A percentile compares a stretch with the other conserved stretches of the same genome.
Conservation (phyloP, 2,329 filamentous ascomycete genomes). For the Tolypocladium paradoxum region DNA sequence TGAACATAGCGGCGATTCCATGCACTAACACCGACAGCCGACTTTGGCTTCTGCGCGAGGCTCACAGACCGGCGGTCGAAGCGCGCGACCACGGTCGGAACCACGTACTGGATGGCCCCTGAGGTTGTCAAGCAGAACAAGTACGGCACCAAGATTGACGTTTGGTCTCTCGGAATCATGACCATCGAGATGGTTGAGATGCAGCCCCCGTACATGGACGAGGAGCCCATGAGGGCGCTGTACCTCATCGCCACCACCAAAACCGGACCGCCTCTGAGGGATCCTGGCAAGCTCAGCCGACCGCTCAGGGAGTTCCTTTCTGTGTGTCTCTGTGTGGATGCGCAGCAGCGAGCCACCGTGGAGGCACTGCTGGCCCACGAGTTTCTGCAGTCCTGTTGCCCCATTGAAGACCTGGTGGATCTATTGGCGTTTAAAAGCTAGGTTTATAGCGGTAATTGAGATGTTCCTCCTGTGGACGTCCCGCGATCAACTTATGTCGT, state of each 20-base stretch:
- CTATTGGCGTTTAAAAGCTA: conserved; percentile 70
- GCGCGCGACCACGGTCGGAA: conserved; percentile 97
- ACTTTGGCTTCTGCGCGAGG: conserved; percentile 99
- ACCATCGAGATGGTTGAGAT: conserved; percentile 99
- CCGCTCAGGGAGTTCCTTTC: conserved; percentile 95
- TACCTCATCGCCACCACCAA: conserved; percentile 98
- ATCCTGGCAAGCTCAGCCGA: conserved; percentile 94
- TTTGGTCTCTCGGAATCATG: conserved; percentile 99
- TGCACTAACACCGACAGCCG: conserved; percentile 45
- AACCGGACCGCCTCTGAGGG: conserved; percentile 81
- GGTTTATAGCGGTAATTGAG: not conserved
- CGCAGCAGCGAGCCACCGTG: conserved; percentile 86
- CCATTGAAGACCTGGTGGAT: conserved; percentile 70
- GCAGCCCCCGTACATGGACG: conserved; percentile 94
- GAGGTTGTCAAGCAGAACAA: conserved; percentile 99
- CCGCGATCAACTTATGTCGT: no score
- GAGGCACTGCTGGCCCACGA: conserved; percentile 84
- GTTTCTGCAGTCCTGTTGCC: conserved; percentile 87
- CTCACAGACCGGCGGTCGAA: conserved; percentile 94
- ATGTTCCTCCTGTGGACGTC: not conserved
- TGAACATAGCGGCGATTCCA: conserved; percentile 24
- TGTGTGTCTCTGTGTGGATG: conserved; percentile 92
- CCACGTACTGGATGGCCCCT: conserved; percentile 99
- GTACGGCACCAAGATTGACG: conserved; percentile 95
- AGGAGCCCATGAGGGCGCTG: conserved; percentile 92